These are phyloP conservation scores for Diplosphaera chodatii DNA, from an alignment of 139 green algal species.

Conservation along the genomic window DNA sequence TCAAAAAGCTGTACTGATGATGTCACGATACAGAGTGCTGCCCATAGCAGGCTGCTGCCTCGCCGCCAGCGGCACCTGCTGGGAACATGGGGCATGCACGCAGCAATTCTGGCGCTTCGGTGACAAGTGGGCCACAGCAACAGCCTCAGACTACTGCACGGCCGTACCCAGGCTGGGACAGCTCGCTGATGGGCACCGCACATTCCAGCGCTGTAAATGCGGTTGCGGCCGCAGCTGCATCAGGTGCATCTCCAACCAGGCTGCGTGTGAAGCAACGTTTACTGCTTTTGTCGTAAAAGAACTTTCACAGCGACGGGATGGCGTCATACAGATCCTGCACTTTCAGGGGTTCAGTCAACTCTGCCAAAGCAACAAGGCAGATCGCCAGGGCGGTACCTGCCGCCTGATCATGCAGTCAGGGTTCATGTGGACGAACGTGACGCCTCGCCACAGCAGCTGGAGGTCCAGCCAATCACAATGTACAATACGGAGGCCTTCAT, in stretches of 20 bases:
- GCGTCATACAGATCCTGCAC: too few species aligned
- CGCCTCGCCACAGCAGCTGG: conserved; percentile 37
- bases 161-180: neutral
- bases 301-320: too few species aligned
- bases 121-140: neutral
- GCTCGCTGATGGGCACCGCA: neutral
- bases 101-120: neutral
- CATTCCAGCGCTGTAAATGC: conserved; percentile 6
- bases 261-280: too few species aligned
- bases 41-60: neutral
- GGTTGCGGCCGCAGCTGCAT: conserved; percentile 12
- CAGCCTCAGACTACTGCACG: neutral
- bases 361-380: neutral
- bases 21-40: too few species aligned
- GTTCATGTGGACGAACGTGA: conserved; percentile 6
- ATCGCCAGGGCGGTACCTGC: neutral
- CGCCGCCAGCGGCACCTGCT: too few species aligned
- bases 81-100: neutral
- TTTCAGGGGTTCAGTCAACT: neutral
- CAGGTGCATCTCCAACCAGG: neutral
- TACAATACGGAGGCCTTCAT: conserved; percentile 30
- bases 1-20: too few species aligned
- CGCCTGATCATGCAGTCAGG: neutral
- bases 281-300: too few species aligned
- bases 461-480: conserved; percentile 47